Conservation (phyloP, 306 rosid species). For the Trifolium subterraneum region DNA sequence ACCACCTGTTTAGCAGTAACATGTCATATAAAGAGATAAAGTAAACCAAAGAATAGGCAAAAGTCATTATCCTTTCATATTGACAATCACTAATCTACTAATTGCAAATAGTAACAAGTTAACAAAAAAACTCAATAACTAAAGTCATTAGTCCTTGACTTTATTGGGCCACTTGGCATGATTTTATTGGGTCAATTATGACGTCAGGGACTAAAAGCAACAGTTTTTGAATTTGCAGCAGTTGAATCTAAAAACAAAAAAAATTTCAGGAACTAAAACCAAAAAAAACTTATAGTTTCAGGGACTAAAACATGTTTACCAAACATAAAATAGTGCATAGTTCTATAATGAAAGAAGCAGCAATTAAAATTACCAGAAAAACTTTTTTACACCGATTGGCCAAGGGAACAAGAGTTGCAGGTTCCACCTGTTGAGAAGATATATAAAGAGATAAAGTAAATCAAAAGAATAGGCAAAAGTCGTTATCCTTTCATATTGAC, state of each 20-base stretch:
- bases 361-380: conserved; percentile 71
- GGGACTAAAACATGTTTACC: not conserved
- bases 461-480: not conserved
- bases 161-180: too few relatives aligned
- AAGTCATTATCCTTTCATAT: not conserved
- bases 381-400: conserved; percentile 94
- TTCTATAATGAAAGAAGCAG: conserved; percentile 28
- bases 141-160: too few relatives aligned
- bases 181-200: too few relatives aligned
- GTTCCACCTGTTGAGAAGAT: conserved; percentile 42
- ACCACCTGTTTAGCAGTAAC: conserved; percentile 9
- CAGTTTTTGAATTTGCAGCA: too few relatives aligned
- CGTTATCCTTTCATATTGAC: not conserved
- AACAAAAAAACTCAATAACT: conserved; percentile 19
- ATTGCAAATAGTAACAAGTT: conserved; percentile 13
- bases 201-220: too few relatives aligned
- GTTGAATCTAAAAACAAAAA: too few relatives aligned
- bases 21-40: too few relatives aligned
- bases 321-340: conserved; percentile 17
- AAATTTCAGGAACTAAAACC: too few relatives aligned
- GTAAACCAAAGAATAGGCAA: too few relatives aligned
- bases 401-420: conserved; percentile 89
- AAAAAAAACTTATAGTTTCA: too few relatives aligned
- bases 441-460: too few relatives aligned
- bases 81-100: conserved; percentile 10